Conservation (phyloP, 768 basidiomycete genomes). For the Tricholoma sp. region DNA sequence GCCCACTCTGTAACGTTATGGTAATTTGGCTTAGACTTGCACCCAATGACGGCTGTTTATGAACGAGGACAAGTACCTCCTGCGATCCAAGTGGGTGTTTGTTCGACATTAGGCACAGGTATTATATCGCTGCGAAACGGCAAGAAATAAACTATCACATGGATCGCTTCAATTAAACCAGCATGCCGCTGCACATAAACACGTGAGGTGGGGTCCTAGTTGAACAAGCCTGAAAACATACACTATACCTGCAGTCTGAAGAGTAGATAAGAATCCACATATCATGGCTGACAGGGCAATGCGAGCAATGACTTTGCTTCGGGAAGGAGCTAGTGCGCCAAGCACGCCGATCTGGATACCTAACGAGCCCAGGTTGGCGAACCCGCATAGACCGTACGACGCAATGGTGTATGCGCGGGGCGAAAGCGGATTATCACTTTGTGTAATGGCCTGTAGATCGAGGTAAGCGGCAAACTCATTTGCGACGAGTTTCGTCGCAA, state of each 20-base stretch:
- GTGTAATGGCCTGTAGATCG: slow-evolving; percentile 47
- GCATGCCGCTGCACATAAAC: slow-evolving; percentile 14
- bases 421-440: slow-evolving; percentile 48
- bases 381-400: slow-evolving; percentile 86
- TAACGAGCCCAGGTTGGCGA: slow-evolving; percentile 80
- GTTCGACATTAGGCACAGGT: neutral
- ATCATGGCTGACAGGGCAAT: slow-evolving; percentile 51
- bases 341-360: slow-evolving; percentile 72
- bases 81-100: neutral
- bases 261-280: slow-evolving; percentile 31
- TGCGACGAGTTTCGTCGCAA: slow-evolving; percentile 83
- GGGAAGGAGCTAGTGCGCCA: slow-evolving; percentile 42
- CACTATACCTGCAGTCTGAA: slow-evolving; percentile 28
- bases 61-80: neutral
- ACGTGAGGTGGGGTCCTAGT: neutral
- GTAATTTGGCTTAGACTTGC: neutral
- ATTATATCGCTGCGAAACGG: neutral
- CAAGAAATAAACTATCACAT: neutral
- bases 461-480: slow-evolving; percentile 83
- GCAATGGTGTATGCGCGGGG: slow-evolving; percentile 76
- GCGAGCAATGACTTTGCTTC: slow-evolving; percentile 64
- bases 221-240: slow-evolving; percentile 5
- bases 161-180: slow-evolving; percentile 9
- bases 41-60: neutral
- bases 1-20: neutral